These are phyloP conservation scores for Russula abietina DNA, from an alignment of 768 basidiomycete genomes.

Conservation along the genomic window DNA sequence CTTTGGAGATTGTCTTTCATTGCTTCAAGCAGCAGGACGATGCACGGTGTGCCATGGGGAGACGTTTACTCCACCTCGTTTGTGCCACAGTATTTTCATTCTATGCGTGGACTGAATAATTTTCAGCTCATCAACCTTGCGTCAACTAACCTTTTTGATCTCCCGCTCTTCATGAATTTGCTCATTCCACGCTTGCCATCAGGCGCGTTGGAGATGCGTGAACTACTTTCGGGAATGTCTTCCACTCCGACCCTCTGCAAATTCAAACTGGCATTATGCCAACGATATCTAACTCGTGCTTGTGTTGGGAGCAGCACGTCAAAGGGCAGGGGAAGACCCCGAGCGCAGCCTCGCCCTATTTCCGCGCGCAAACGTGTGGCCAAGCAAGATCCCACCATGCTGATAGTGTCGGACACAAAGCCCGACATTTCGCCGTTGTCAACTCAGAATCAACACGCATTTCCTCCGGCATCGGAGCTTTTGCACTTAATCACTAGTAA, in stretches of 20 bases:
- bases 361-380: slow-evolving; percentile 18
- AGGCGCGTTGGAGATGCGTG: slow-evolving; percentile 22
- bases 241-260: slow-evolving; percentile 25
- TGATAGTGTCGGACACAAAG: background rate
- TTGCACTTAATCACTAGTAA: slow-evolving; percentile 20
- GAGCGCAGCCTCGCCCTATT: slow-evolving; percentile 28
- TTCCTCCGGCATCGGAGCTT: slow-evolving; percentile 23
- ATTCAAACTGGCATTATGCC: slow-evolving; percentile 32
- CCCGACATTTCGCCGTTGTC: background rate
- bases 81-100: slow-evolving; percentile 16
- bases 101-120: slow-evolving; percentile 1
- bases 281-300: slow-evolving; percentile 24
- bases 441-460: slow-evolving; percentile 9
- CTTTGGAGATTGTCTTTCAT: slow-evolving; percentile 41
- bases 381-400: background rate
- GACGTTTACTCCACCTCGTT: slow-evolving; percentile 31
- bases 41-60: slow-evolving; percentile 26
- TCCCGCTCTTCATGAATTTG: slow-evolving; percentile 32
- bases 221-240: slow-evolving; percentile 29
- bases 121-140: slow-evolving; percentile 34
- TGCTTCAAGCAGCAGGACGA: slow-evolving; percentile 29
- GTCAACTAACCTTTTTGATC: slow-evolving; percentile 32
- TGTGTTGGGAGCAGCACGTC: background rate
- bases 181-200: slow-evolving; percentile 29
- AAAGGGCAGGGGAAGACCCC: slow-evolving; percentile 24